Conservation (phyloP, 2,329 filamentous ascomycete genomes). For the Cladobotryum protrusum region DNA sequence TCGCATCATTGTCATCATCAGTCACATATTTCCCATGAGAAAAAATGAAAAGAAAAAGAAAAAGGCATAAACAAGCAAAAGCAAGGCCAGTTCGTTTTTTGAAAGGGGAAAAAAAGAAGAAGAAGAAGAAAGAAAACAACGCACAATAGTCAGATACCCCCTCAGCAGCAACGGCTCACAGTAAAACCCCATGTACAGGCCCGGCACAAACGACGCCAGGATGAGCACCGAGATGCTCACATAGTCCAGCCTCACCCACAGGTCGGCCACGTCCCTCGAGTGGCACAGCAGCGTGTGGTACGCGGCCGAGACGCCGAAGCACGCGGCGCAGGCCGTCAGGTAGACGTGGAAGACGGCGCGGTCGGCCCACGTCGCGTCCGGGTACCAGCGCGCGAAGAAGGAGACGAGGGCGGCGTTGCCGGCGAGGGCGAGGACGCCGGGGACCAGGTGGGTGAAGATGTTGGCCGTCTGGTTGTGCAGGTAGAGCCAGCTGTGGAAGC, state of each 20-base stretch:
- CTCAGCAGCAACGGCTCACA: constrained; percentile 19
- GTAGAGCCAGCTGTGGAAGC: constrained; percentile 34
- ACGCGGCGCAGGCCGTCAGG: constrained; percentile 29
- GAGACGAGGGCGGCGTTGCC: constrained; percentile 20
- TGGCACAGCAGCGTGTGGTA: constrained; percentile 37
- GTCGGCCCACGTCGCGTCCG: constrained; percentile 27
- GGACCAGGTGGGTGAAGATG: constrained; percentile 35
- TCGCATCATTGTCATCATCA: no score
- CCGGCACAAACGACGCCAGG: constrained; percentile 32
- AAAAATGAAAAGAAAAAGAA: no score
- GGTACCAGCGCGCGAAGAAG: constrained; percentile 25
- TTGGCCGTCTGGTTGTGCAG: constrained; percentile 30
- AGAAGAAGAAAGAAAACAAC: no score
- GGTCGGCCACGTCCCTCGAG: constrained; percentile 26
- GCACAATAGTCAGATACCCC: neutral
- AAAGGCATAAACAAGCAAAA: no score
- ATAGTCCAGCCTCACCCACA: constrained; percentile 34
- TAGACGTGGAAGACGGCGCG: constrained; percentile 34
- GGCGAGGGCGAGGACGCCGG: constrained; percentile 27
- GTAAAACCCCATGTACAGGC: constrained; percentile 35
- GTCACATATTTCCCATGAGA: neutral
- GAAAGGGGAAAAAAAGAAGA: no score
- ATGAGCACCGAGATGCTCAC: constrained; percentile 32
- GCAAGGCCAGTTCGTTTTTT: no score
- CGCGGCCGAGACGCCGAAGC: constrained; percentile 30